These are phyloP conservation scores for Gnetum montanum DNA, from an alignment of 75 land plant species.

Conservation along the genomic window DNA sequence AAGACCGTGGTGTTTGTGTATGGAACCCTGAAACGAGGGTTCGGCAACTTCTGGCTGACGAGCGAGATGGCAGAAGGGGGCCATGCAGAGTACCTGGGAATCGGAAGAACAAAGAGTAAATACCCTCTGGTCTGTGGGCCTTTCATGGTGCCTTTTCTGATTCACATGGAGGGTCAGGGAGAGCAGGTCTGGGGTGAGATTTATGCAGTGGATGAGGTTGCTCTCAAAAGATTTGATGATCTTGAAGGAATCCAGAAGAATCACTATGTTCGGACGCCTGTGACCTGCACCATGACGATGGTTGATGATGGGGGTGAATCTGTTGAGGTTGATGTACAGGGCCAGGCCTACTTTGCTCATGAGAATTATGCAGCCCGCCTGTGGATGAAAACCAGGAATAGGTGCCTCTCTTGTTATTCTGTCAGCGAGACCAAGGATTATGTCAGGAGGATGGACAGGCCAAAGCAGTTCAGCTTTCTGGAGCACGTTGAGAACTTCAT, in stretches of 20 bases:
- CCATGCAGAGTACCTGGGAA: conserved; percentile 56
- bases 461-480: conserved; percentile 44
- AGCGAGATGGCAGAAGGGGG: conserved; percentile 36
- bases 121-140: conserved; percentile 88
- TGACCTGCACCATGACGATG: conserved; percentile 5
- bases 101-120: conserved; percentile 16
- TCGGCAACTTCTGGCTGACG: conserved; percentile 65
- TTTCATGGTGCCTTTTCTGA: conserved; percentile 79
- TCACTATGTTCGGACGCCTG: conserved; percentile 66
- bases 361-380: conserved; percentile 27
- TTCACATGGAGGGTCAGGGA: conserved; percentile 55
- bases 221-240: conserved; percentile 57
- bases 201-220: conserved; percentile 52
- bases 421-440: conserved; percentile 48
- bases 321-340: conserved; percentile 16
- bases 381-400: conserved; percentile 51
- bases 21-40: conserved; percentile 85
- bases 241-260: conserved; percentile 61
- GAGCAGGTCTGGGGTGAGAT: conserved; percentile 71
- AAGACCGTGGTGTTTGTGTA: conserved; percentile 73
- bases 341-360: conserved; percentile 38
- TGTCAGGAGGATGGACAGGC: conserved; percentile 56
- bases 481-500: conserved; percentile 42
- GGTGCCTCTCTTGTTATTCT: conserved; percentile 30
- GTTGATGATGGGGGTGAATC: neutral